Base-by-base conservation (phyloP, 2,329 filamentous ascomycete species). In the Nemania diffusa region DNA sequence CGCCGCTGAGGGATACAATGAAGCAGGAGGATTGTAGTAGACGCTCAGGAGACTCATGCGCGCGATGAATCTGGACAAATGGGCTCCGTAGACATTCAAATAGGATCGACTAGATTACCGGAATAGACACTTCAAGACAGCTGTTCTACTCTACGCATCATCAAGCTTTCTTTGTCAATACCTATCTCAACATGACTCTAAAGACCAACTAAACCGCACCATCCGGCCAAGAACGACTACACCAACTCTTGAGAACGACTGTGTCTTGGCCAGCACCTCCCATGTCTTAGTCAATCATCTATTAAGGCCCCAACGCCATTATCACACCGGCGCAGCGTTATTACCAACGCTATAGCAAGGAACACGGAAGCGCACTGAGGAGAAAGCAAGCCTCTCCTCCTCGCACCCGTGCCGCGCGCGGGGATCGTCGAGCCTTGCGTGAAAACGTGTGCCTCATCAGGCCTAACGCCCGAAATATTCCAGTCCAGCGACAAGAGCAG, bases 291-390 rank as follows among this genome's bases (percentile, higher is more conserved):
- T 59, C 55, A 64, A 67, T 40, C 32, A 27, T 56, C 40, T 56
- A 42, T 27, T 57, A 56, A 64, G 29, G 20, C 48, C 13, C 15
- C 32, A 50, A 50, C 32, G 3, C 17, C 20, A 29, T 42, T 17
- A 60, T 46, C 55, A 13, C 29, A 53, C 46, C n/a, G 26, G 27
- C 56, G 37, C 40, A 44, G n/a, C 27, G 60, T 56, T 67, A 67
- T 51, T 26, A 52, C 60, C 24, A 26, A 51, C 34, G 32, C 2
- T 67, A 67, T 67, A 64, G 17, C 48, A 56, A 37, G 64, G 64
- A 13, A 15, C 15, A 56, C 27, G 40, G 50, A 51, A 50, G 3
- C 24, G 40, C 42, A 44, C 2, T 32, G 40, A 50, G 32, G 15
- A 59, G 55, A 53, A 53, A 60, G 40, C 24, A 60, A 63, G 58